phyloP scores from a whole-genome alignment of 2,329 filamentous ascomycete species.

The Sarocladiaceae sp. region DNA sequence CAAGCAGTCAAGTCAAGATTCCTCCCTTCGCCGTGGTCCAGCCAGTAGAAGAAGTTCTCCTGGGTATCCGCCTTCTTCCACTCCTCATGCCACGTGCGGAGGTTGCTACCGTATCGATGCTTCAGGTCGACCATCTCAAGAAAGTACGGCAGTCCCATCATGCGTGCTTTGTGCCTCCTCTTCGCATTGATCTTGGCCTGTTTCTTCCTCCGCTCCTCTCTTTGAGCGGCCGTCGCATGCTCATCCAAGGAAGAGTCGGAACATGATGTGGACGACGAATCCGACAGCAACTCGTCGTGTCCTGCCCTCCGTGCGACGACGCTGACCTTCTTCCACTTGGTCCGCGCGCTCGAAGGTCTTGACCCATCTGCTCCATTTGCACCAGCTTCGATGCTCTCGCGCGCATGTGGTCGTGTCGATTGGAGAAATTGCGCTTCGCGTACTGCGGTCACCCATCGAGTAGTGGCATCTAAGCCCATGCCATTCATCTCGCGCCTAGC shows the following conservation, averaged over 20 bases:
- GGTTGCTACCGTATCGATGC: conserved; percentile 81
- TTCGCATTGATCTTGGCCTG: conserved; percentile 48
- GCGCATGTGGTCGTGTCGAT: conserved; percentile 39
- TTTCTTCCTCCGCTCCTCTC: conserved; percentile 31
- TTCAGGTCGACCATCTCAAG: conserved; percentile 81
- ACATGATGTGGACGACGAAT: conserved; percentile 35
- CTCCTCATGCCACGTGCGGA: conserved; percentile 75
- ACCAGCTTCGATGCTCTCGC: conserved; percentile 15
- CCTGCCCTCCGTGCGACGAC: conserved; percentile 69
- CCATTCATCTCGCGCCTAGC: conserved; percentile 67
- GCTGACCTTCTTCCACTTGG: conserved; percentile 73
- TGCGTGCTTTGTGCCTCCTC: conserved; percentile 64
- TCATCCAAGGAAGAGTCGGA: conserved; percentile 26
- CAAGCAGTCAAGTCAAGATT: conserved; percentile 66
- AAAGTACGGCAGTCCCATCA: conserved; percentile 85
- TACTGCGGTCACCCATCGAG: conserved; percentile 66
- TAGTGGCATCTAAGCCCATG: conserved; percentile 62
- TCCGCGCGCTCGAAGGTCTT: conserved; percentile 41
- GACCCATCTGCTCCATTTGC: neutral
- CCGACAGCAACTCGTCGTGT: conserved; percentile 56
- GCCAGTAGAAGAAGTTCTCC: conserved; percentile 93
- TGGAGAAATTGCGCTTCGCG: conserved; percentile 53
- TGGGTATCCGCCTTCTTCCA: conserved; percentile 76
- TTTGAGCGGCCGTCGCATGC: conserved; percentile 30
- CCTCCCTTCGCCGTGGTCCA: conserved; percentile 76